Percentiles rank a stretch among this genome's conserved stretches.
Evolutionary conservation across 2,329 filamentous ascomycete genomes (phyloP).

Genomic region (Fusarium sacchari): DNA sequence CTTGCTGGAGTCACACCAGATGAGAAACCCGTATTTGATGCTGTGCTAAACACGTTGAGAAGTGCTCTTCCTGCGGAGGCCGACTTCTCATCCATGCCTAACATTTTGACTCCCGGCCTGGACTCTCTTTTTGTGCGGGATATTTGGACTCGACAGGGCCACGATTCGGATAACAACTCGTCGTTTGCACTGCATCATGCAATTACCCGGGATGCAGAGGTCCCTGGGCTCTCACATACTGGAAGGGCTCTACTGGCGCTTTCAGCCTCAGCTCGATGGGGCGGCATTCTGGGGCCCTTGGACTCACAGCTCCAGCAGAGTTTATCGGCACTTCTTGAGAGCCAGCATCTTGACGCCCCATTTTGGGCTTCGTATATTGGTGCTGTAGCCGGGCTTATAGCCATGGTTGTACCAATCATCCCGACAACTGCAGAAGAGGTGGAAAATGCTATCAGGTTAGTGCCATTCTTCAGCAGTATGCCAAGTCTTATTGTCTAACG

Average conservation of each 20-base stretch:
- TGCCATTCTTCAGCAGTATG: neutral
- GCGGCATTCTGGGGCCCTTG: conserved; percentile 63
- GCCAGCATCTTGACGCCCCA: conserved; percentile 50
- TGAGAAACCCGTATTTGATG: conserved; percentile 48
- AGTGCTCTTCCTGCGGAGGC: conserved; percentile 55
- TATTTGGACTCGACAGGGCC: conserved; percentile 63
- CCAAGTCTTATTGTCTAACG: conserved; percentile 20
- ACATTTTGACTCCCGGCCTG: conserved; percentile 56
- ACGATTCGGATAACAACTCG: conserved; percentile 64
- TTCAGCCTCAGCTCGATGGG: conserved; percentile 79
- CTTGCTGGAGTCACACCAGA: conserved; percentile 38
- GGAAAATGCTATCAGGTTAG: conserved; percentile 53
- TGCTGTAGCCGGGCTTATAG: conserved; percentile 57
- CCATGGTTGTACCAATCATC: conserved; percentile 53
- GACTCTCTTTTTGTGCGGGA: conserved; percentile 58
- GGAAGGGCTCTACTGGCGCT: conserved; percentile 77
- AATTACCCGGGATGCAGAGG: conserved; percentile 72
- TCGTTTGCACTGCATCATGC: conserved; percentile 78
- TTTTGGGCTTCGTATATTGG: conserved; percentile 67
- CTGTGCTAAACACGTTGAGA: conserved; percentile 51
- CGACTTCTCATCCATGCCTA: conserved; percentile 51
- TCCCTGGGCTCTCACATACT: conserved; percentile 79
- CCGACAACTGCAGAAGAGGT: conserved; percentile 53
- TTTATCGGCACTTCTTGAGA: conserved; percentile 55
- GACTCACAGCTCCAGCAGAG: conserved; percentile 57